A percentile compares a stretch with the other conserved stretches of the same genome.
These are phyloP conservation scores for Poterioochromonas sp. DNA, from an alignment of 352 stramenopile genomes.

Conservation along the genomic window DNA sequence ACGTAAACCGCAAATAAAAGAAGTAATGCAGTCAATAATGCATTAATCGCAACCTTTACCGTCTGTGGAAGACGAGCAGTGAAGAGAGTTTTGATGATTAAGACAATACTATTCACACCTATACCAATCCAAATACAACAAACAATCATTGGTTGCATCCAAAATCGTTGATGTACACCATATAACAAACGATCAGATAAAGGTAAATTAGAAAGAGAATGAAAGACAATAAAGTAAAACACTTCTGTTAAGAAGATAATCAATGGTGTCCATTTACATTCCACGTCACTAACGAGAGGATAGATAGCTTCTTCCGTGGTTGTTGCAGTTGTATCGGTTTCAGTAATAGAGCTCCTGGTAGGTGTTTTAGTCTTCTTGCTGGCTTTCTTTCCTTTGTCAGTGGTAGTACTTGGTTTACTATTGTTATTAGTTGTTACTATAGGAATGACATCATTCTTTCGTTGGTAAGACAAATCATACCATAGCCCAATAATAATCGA, in stretches of 20 bases:
- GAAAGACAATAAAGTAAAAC: slow-evolving; percentile 87
- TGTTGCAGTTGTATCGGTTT: not conserved
- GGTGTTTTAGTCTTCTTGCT: not conserved
- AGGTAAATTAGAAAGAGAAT: slow-evolving; percentile 82
- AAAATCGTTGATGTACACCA: slow-evolving; percentile 70
- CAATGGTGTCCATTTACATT: slow-evolving; percentile 1
- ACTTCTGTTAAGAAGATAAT: slow-evolving; percentile 55
- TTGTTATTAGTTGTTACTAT: no score
- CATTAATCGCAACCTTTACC: not conserved
- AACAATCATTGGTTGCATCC: slow-evolving; percentile 81
- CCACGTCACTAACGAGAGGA: not conserved
- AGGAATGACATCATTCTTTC: no score
- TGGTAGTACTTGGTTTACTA: not conserved
- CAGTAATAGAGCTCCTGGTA: no score
- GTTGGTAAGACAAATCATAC: not conserved
- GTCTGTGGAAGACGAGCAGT: not conserved
- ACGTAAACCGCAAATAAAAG: not conserved
- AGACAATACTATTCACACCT: slow-evolving; percentile 46
- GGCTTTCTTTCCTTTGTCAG: slow-evolving; percentile 20
- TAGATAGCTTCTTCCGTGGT: not conserved
- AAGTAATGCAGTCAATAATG: not conserved
- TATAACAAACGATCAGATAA: slow-evolving; percentile 78
- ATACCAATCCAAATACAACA: slow-evolving; percentile 71
- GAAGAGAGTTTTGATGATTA: not conserved
- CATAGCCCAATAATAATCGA: not conserved